Evolutionary conservation across 257 asterid species (phyloP).

Genomic region (Cynanchum wilfordii): DNA sequence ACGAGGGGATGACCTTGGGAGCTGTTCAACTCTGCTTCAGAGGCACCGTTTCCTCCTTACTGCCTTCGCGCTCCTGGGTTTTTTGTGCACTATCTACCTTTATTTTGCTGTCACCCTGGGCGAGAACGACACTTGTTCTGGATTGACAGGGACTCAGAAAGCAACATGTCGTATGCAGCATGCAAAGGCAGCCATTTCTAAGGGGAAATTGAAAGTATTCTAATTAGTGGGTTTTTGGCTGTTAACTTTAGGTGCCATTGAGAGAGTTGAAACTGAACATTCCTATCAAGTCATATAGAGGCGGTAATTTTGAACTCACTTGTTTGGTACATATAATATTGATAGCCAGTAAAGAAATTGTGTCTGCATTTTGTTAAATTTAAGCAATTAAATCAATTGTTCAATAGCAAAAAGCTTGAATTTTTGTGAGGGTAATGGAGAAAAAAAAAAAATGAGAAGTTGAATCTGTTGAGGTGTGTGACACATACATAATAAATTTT

Average conservation of each 20-base stretch:
- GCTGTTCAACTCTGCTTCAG: conserved; percentile 31
- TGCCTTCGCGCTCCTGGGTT: conserved; percentile 38
- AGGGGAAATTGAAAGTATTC: conserved; percentile 42
- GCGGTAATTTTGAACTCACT: neutral
- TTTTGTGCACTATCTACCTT: conserved; percentile 48
- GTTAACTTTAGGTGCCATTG: conserved; percentile 8
- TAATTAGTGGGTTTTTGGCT: conserved; percentile 14
- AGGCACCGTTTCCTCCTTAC: conserved; percentile 48
- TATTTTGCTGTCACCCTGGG: conserved; percentile 53
- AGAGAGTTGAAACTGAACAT: conserved; percentile 3
- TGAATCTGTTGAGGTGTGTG: neutral
- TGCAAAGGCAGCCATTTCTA: conserved; percentile 34
- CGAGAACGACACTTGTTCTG: conserved; percentile 28
- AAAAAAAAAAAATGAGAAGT: neutral
- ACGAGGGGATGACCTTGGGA: conserved; percentile 34
- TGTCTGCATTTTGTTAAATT: conserved; percentile 1
- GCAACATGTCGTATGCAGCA: conserved; percentile 39
- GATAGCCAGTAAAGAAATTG: neutral
- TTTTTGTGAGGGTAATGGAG: conserved; percentile 2
- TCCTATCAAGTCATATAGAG: neutral
- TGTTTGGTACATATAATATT: conserved; percentile 16
- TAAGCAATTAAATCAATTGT: conserved; percentile 5
- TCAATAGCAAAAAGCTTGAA: conserved; percentile 2
- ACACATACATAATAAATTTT: neutral
- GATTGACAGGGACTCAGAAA: conserved; percentile 29